Evolutionary conservation across 352 stramenopile species (phyloP), one percentile per base, ranked within the genome.

Genomic region (Phytophthora ramorum): DNA sequence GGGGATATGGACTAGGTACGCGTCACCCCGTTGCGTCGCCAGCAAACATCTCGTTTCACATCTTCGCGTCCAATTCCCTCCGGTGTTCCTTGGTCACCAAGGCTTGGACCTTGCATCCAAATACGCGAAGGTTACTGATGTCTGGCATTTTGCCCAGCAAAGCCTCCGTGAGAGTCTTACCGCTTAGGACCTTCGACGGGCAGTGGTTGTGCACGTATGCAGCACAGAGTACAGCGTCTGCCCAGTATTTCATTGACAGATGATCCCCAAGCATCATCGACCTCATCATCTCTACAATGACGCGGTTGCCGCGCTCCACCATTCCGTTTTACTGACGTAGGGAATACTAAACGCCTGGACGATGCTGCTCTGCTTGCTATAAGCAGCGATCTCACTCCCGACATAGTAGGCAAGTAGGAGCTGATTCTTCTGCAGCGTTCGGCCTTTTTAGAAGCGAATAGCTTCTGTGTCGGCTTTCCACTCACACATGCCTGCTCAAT

Each of bases 191-290:
- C 10, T 59, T 58, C 2, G 17, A 58, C 24, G 38, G 58, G 8
- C 58, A 55, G 4, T 40, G 58, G 13, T 66, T 66, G n/a, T 38
- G 40, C 3, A 66, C 48, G 26, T 66, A 66, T 4, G 40, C 58
- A 35, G 48, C 48, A 20, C 48, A 59, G 1, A 66, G 41, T 1
- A 66, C 41, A 45, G 48, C 48, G 26, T 59, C 49, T 13, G 48
- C 40, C 28, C 43, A 66, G 35, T 66, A 43, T 14, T 6, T n/a
- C 17, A 48, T 47, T 2, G 49, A 40, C 12, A 59, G 28, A 13
- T 66, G 20, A 3, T 49, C 49, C 7, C 58, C 58, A n/a, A 60
- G 14, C 48, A 55, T 54, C 58, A 63, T 58, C 0, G 50, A 58
- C 22, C 34, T 37, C 10, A 37, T 37, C 50, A 58, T 58, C 5